Percentiles rank a stretch among this genome's conserved stretches.
Conservation (phyloP, 163 green algal species). For the Smithsoniella earleae region DNA sequence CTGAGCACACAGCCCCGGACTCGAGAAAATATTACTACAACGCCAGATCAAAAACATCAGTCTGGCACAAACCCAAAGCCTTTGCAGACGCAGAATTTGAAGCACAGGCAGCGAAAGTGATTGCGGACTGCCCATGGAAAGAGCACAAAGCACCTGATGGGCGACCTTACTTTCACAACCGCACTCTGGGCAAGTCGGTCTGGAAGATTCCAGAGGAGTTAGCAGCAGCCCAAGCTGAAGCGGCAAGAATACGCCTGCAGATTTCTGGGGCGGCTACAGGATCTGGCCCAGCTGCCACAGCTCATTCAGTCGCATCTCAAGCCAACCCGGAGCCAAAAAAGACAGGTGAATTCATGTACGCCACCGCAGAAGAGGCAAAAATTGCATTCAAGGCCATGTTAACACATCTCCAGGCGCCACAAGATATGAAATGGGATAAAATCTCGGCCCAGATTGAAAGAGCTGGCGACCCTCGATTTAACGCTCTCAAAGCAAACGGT, state of each 20-base stretch:
- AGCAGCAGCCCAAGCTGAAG: not conserved
- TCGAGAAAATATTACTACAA: constrained; percentile 87
- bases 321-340: not conserved
- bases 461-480: constrained; percentile 5
- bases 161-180: constrained; percentile 19
- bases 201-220: constrained; percentile 19
- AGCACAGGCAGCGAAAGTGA: not conserved
- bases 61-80: constrained; percentile 69
- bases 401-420: constrained; percentile 35
- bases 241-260: not conserved
- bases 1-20: constrained; percentile 68
- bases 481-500: constrained; percentile 16
- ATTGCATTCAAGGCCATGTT: constrained; percentile 78
- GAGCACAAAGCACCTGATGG: constrained; percentile 2
- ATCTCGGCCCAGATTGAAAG: constrained; percentile 17
- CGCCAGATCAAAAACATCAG: constrained; percentile 53
- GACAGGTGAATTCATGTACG: constrained; percentile 39
- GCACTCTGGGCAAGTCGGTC: not conserved
- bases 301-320: not conserved
- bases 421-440: constrained; percentile 20
- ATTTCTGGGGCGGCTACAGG: not conserved
- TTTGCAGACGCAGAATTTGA: constrained; percentile 37
- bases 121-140: constrained; percentile 25
- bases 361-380: constrained; percentile 56
- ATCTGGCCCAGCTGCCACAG: not conserved